These are phyloP conservation scores for Reticulascus tulasneorum DNA, from an alignment of 2,329 filamentous ascomycete species.

Conservation along the genomic window DNA sequence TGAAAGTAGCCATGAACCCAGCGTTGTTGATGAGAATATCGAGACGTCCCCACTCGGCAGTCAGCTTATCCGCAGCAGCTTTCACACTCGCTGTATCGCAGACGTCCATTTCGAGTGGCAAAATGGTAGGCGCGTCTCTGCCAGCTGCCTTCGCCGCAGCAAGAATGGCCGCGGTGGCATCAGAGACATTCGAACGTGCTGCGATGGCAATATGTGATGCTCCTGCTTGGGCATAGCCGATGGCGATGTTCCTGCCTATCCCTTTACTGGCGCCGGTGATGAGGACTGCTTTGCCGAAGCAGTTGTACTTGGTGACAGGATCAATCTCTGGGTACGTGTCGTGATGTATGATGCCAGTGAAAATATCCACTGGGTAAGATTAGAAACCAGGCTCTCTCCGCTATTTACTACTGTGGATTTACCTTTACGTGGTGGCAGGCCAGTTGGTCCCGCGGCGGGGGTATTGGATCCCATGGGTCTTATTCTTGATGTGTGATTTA, in stretches of 20 bases:
- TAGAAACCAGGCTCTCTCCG: too few species aligned
- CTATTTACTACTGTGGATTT: too few species aligned
- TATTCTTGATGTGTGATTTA: too few species aligned
- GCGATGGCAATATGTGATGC: constrained; percentile 48
- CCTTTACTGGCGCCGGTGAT: constrained; percentile 54
- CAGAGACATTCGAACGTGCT: constrained; percentile 44
- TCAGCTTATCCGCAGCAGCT: constrained; percentile 19
- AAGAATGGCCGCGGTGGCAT: constrained; percentile 28
- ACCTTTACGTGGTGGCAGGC: constrained; percentile 11
- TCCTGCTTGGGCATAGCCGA: constrained; percentile 53
- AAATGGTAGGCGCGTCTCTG: constrained; percentile 31
- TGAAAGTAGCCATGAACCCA: constrained; percentile 32
- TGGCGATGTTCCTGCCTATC: constrained; percentile 48
- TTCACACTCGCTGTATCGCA: constrained; percentile 26
- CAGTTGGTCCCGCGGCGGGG: constrained; percentile 4
- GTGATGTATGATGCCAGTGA: constrained; percentile 30
- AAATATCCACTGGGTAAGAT: constrained; percentile 16
- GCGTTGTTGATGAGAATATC: constrained; percentile 42
- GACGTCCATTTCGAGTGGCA: constrained; percentile 36
- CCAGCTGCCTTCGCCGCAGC: constrained; percentile 27
- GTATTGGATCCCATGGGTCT: too few species aligned
- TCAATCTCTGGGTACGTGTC: constrained; percentile 53
- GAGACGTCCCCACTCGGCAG: constrained; percentile 25
- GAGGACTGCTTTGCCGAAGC: constrained; percentile 36
- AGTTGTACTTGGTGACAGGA: constrained; percentile 28